Percentiles rank a stretch among this genome's conserved stretches.
Conservation (phyloP, 225 moss, liverwort and hornwort genomes). For the Marchantia paleacea region DNA sequence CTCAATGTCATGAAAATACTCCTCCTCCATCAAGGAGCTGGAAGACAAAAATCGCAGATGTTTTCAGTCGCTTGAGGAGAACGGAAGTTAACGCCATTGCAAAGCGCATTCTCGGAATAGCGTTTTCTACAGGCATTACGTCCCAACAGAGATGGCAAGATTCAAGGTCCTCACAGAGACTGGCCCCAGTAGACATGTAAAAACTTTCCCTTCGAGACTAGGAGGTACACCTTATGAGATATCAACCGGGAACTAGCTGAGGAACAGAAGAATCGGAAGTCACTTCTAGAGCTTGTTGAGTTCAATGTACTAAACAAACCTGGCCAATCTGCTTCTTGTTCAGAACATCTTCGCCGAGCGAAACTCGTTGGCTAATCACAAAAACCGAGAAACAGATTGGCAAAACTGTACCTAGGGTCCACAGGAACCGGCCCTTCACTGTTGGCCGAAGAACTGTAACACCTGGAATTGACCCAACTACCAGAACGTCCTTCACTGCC, state of each 20-base stretch:
- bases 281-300: background rate
- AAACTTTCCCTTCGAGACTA: background rate
- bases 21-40: conserved; percentile 58
- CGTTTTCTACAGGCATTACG: background rate
- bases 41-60: conserved; percentile 18
- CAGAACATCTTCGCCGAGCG: background rate
- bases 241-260: background rate
- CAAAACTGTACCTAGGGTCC: background rate
- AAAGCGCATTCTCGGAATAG: background rate
- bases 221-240: background rate
- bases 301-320: background rate
- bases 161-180: background rate
- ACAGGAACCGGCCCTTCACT: background rate
- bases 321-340: background rate
- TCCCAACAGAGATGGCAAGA: background rate
- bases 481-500: background rate
- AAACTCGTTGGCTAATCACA: background rate
- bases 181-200: too few relatives aligned
- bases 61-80: background rate
- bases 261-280: background rate
- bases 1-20: conserved; percentile 53
- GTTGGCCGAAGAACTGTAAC: background rate
- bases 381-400: conserved; percentile 1
- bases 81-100: background rate
- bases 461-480: background rate